A percentile compares a stretch with the other conserved stretches of the same genome.
Conservation (phyloP, 2,329 filamentous ascomycete genomes). For the Cladosporium sp. region DNA sequence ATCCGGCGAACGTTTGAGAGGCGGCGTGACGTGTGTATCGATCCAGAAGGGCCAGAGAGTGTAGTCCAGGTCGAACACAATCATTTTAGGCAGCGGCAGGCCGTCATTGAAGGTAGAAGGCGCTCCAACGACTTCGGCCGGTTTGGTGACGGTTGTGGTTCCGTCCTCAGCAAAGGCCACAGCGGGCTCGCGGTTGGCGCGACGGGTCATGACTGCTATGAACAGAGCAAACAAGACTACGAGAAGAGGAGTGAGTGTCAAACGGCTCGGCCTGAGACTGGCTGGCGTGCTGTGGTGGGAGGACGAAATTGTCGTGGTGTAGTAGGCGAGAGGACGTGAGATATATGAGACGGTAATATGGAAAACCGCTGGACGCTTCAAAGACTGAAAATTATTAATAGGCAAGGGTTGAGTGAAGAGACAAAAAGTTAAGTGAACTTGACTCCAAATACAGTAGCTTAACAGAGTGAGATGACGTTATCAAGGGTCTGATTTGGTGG, state of each 20-base stretch:
- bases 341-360: neutral
- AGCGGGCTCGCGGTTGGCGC: constrained; percentile 4
- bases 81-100: constrained; percentile 70
- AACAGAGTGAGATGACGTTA: too few relatives aligned
- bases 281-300: neutral
- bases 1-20: constrained; percentile 52
- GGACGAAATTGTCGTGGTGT: neutral
- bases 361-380: too few relatives aligned
- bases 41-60: constrained; percentile 99
- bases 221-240: neutral
- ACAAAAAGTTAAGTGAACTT: too few relatives aligned
- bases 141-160: constrained; percentile 32
- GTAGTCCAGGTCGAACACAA: constrained; percentile 96
- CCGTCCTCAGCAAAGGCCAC: constrained; percentile 14
- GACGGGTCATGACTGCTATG: constrained; percentile 5
- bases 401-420: too few relatives aligned
- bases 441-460: too few relatives aligned
- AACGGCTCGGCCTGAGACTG: neutral
- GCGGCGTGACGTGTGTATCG: constrained; percentile 80
- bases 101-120: constrained; percentile 59
- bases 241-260: neutral
- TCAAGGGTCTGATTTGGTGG: too few relatives aligned
- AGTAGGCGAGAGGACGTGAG: neutral
- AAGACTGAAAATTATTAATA: too few relatives aligned
- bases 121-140: constrained; percentile 33